phyloP scores from a whole-genome alignment of 2,329 filamentous ascomycete species.

The Colletotrichum godetiae region DNA sequence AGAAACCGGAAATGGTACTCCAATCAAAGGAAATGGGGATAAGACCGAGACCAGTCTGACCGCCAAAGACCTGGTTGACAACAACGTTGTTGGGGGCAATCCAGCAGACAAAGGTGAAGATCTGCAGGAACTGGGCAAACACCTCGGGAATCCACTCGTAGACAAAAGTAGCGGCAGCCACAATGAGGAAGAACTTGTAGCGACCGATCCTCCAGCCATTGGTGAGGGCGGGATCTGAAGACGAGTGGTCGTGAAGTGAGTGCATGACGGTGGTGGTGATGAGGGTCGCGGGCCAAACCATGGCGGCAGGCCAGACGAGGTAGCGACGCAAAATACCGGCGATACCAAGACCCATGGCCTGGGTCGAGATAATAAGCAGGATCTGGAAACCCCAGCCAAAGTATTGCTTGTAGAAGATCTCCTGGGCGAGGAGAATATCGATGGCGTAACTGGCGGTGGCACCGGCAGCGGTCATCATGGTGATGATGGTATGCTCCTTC shows the following conservation, averaged over 20 bases:
- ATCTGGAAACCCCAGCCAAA: conserved; percentile 63
- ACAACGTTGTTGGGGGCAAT: conserved; percentile 69
- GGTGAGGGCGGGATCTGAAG: conserved; percentile 59
- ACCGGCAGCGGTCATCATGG: conserved; percentile 55
- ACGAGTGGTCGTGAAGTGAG: conserved; percentile 57
- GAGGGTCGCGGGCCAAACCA: conserved; percentile 68
- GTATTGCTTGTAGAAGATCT: conserved; percentile 62
- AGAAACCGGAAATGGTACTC: conserved; percentile 59
- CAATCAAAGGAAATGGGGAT: conserved; percentile 71
- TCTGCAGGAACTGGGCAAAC: conserved; percentile 40
- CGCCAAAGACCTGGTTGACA: conserved; percentile 73
- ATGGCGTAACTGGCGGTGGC: conserved; percentile 49
- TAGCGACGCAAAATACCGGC: conserved; percentile 66
- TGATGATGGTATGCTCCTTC: conserved; percentile 63
- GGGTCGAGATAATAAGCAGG: conserved; percentile 64
- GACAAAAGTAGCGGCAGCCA: conserved; percentile 61
- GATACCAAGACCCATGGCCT: conserved; percentile 68
- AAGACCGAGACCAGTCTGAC: conserved; percentile 67
- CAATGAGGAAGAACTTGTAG: conserved; percentile 71
- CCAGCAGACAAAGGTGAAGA: conserved; percentile 71
- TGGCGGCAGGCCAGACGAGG: conserved; percentile 65
- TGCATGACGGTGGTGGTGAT: conserved; percentile 65
- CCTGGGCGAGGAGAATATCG: conserved; percentile 54
- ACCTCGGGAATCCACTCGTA: conserved; percentile 45
- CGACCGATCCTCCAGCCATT: conserved; percentile 73